These are phyloP conservation scores for Populus tremula DNA, from an alignment of 345 rosid species.

Conservation along the genomic window DNA sequence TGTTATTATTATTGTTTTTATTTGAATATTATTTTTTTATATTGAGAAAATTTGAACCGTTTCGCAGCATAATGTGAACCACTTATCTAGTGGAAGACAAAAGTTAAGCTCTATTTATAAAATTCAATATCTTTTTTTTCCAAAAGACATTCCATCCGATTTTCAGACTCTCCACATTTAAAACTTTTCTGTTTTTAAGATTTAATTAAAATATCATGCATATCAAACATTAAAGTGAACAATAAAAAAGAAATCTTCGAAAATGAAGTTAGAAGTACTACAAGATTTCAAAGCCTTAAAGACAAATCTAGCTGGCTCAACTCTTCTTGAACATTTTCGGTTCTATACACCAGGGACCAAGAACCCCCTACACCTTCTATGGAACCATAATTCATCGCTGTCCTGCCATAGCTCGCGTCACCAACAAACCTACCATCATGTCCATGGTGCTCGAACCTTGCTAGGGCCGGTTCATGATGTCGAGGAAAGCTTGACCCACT, in stretches of 20 bases:
- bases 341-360: conserved; percentile 35
- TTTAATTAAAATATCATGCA: too few species aligned
- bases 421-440: conserved; percentile 30
- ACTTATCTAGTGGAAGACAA: too few species aligned
- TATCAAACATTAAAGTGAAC: not conserved
- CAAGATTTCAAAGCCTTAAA: conserved; percentile 53
- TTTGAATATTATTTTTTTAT: too few species aligned
- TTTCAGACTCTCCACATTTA: not conserved
- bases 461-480: conserved; percentile 16
- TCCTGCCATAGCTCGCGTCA: conserved; percentile 29
- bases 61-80: too few species aligned
- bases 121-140: not conserved
- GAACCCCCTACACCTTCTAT: conserved; percentile 14
- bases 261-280: not conserved
- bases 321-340: conserved; percentile 59
- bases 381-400: conserved; percentile 29
- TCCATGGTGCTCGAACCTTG: conserved; percentile 39
- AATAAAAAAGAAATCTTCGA: not conserved
- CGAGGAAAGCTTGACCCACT: conserved; percentile 16
- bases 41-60: too few species aligned
- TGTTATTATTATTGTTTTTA: too few species aligned
- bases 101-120: not conserved
- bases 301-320: conserved; percentile 71
- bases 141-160: not conserved
- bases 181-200: too few species aligned